A percentile compares a stretch with the other conserved stretches of the same genome.
Conservation (phyloP, 345 rosid genomes). For the Luvunga scandens region DNA sequence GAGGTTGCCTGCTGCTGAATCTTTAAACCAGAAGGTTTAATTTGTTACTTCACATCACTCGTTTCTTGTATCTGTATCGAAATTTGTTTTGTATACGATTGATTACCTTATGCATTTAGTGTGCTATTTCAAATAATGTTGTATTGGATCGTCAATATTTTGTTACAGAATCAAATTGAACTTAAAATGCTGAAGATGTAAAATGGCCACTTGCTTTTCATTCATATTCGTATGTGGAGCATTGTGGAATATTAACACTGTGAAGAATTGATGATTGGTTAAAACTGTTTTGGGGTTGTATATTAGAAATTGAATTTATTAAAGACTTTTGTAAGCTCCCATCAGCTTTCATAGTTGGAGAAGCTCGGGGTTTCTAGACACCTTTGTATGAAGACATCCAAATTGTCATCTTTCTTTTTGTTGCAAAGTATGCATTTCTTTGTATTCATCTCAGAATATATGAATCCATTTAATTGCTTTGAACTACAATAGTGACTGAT, state of each 20-base stretch:
- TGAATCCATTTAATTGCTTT: not conserved
- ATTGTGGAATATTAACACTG: not conserved
- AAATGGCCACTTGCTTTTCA: not conserved
- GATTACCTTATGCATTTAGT: not conserved
- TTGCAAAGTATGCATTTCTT: not conserved
- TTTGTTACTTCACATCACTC: not conserved
- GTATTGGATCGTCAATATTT: not conserved
- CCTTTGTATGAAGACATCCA: not conserved
- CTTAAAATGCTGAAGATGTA: not conserved
- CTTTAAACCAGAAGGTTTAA: slow-evolving; percentile 48
- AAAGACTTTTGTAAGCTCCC: not conserved
- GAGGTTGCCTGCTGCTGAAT: slow-evolving; percentile 52
- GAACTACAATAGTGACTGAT: not conserved
- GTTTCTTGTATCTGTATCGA: slow-evolving; percentile 1
- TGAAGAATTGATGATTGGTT: not conserved
- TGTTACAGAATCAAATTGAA: not conserved
- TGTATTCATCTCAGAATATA: not conserved
- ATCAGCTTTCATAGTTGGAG: not conserved
- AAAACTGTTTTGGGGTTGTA: not conserved
- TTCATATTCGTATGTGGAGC: not conserved
- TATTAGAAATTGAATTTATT: not conserved
- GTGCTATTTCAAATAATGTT: not conserved
- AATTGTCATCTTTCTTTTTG: not conserved
- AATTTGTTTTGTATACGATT: not conserved
- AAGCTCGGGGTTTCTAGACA: not conserved